Conservation (phyloP, 306 rosid species). For the Trichosanthes cucumerina region DNA sequence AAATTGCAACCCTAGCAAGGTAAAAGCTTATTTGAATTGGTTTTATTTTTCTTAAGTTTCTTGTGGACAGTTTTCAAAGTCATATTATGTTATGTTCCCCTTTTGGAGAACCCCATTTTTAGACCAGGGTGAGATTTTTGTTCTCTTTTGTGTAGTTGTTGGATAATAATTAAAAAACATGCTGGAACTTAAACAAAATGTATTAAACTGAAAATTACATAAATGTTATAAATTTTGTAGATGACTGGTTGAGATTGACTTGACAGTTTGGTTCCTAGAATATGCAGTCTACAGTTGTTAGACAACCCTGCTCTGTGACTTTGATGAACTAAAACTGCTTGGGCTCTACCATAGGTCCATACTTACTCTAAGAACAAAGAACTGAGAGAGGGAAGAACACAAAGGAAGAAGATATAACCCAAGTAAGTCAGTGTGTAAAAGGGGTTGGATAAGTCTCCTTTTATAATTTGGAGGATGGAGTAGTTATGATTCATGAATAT, state of each 20-base stretch:
- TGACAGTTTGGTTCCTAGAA: not conserved
- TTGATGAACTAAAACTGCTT: not conserved
- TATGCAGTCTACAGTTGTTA: not conserved
- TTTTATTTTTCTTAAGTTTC: not conserved
- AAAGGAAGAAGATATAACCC: not conserved
- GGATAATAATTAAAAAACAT: not conserved
- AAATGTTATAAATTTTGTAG: not conserved
- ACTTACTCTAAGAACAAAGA: not conserved
- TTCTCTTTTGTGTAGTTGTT: no score
- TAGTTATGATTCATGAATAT: not conserved
- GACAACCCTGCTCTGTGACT: not conserved
- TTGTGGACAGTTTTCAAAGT: not conserved
- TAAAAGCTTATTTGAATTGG: not conserved
- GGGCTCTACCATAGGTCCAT: not conserved
- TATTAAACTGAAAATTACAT: not conserved
- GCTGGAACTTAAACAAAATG: not conserved
- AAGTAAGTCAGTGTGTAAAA: not conserved
- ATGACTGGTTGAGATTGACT: not conserved
- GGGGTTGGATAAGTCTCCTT: not conserved
- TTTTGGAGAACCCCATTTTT: no score
- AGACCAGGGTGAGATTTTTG: no score
- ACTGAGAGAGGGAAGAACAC: not conserved
- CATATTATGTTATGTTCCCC: no score
- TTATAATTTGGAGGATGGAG: not conserved
- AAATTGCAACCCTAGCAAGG: constrained; percentile 15